Evolutionary conservation across 2,329 filamentous ascomycete genomes (phyloP), one percentile per base, ranked within the genome.

Genomic region (Botrytis cinerea): DNA sequence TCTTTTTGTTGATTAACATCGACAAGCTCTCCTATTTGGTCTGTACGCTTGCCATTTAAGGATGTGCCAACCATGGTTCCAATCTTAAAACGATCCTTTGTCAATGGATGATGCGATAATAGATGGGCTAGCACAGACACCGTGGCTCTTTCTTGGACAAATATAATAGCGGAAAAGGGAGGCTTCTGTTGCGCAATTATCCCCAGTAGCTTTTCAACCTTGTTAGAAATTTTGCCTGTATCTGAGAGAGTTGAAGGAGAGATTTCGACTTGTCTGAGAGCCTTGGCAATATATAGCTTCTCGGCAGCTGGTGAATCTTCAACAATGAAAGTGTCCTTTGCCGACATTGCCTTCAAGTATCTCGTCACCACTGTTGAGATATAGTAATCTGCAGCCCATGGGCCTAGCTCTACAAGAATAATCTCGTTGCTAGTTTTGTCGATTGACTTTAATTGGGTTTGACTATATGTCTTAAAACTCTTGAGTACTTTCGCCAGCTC

Each of bases 341-440:
- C 75, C 9, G 63, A n/a, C 79, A 84, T 2, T 86, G 86, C 4
- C 80, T 81, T 69, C 1, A 86, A 84, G 75, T 91, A 86, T 1
- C 82, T 82, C n/a, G 84, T 79, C 25, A 84, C 80, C 59, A 82
- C 75, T 43, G 81, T 74, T 72, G 82, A 79, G 16, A 94, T 87
- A 78, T 90, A 94, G 68, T 86, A 87, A 67, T 94, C 90, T 0
- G 87, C 87, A 1, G 91, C 91, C 91, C 91, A 95, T 1, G 84
- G 76, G 0, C 93, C 93, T 6, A 94, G 84, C 63, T 92, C 86
- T 6, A 28, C 43, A 4, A 80, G 76, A 35, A 84, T 84, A 1
- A 94, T 84, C 22, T 85, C 84, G 1, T 75, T 64, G 20, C 86
- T 84, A 46, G 86, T 88, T 2, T 83, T 82, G 61, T 83, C 83